A percentile compares a stretch with the other conserved stretches of the same genome.
These are phyloP conservation scores for Botrytis galanthina DNA, from an alignment of 2,329 filamentous ascomycete genomes.

Conservation along the genomic window DNA sequence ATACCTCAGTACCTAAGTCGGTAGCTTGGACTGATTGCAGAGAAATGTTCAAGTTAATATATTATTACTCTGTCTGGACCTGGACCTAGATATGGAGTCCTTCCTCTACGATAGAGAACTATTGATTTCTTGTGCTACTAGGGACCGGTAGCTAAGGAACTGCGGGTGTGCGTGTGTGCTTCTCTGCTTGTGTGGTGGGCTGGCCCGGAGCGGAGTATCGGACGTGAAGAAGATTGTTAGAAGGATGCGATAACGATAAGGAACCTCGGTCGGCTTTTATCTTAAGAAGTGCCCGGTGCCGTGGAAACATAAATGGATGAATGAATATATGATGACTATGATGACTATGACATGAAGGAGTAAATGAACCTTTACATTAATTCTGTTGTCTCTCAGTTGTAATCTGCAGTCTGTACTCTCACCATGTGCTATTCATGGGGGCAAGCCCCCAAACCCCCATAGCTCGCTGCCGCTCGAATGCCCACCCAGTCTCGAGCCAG, in stretches of 20 bases:
- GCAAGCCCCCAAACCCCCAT: background rate
- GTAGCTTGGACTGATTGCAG: background rate
- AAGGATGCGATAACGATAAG: background rate
- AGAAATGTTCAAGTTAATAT: too few relatives aligned
- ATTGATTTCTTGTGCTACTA: background rate
- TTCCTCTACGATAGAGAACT: background rate
- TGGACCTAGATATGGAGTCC: too few relatives aligned
- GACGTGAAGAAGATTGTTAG: background rate
- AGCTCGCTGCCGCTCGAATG: background rate
- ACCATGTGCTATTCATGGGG: background rate
- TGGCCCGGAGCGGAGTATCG: background rate
- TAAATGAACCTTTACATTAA: background rate
- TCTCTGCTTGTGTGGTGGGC: background rate
- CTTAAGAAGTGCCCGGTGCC: background rate
- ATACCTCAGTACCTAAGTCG: background rate
- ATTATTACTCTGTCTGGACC: background rate
- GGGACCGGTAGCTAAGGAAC: background rate
- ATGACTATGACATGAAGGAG: too few relatives aligned
- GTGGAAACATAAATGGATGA: background rate
- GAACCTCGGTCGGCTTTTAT: background rate
- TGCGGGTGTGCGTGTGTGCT: background rate
- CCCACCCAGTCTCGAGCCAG: too few relatives aligned
- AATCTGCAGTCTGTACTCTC: background rate
- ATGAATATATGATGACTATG: too few relatives aligned
- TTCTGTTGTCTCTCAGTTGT: background rate